phyloP scores from a whole-genome alignment of 2,329 filamentous ascomycete genomes.

The Aquanectria penicillioides region DNA sequence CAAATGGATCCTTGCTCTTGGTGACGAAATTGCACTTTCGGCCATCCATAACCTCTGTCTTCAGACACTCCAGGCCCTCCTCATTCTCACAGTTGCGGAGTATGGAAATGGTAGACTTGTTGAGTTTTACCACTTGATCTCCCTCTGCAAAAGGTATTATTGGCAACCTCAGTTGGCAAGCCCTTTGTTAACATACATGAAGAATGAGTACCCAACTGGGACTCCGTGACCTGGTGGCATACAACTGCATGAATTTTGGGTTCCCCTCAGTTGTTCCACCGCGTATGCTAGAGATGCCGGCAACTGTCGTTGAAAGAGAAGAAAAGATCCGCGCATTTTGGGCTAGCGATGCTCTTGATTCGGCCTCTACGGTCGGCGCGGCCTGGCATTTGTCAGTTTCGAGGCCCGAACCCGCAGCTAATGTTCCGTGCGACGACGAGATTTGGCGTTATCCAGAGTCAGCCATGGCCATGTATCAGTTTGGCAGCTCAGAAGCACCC shows the following conservation, averaged over 20 bases:
- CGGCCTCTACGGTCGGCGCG: constrained; percentile 1
- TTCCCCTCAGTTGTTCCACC: constrained; percentile 12
- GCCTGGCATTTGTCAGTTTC: constrained; percentile 15
- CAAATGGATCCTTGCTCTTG: not conserved
- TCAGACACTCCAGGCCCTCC: constrained; percentile 11
- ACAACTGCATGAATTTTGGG: constrained; percentile 19
- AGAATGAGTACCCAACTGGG: constrained; percentile 21
- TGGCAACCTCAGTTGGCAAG: not conserved
- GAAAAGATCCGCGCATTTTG: constrained; percentile 23
- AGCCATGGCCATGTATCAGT: constrained; percentile 18
- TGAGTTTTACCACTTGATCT: constrained; percentile 18
- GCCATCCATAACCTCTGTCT: constrained; percentile 8
- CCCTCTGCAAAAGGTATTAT: constrained; percentile 17
- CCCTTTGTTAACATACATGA: no score
- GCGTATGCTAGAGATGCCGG: constrained; percentile 6
- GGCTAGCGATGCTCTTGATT: constrained; percentile 20
- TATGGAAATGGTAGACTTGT: constrained; percentile 14
- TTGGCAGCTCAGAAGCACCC: constrained; percentile 9
- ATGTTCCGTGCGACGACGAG: constrained; percentile 17
- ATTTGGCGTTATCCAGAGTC: constrained; percentile 22
- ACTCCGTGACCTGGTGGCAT: constrained; percentile 8
- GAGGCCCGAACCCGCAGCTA: constrained; percentile 12
- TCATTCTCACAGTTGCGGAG: constrained; percentile 13
- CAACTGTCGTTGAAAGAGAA: constrained; percentile 10
- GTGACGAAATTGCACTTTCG: not conserved